Evolutionary conservation across 2,329 filamentous ascomycete species (phyloP).

Genomic region (Fusarium scirpi): DNA sequence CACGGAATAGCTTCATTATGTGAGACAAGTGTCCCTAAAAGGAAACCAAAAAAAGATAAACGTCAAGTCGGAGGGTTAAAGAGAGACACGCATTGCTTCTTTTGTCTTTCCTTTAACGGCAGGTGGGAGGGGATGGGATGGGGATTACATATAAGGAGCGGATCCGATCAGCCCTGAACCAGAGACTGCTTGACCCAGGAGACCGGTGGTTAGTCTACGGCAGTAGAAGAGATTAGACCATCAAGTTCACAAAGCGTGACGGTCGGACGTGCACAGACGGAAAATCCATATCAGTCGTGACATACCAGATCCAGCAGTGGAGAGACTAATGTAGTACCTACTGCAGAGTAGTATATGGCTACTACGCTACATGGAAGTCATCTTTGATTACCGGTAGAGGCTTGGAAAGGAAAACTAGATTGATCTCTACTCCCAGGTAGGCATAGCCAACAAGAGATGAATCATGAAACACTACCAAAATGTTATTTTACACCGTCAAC

Average conservation of each 20-base stretch:
- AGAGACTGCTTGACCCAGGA: background rate
- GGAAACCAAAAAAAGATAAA: too few relatives aligned
- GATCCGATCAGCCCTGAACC: background rate
- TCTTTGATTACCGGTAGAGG: background rate
- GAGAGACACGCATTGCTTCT: background rate
- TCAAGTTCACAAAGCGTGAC: background rate
- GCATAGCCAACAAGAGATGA: background rate
- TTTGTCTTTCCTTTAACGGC: background rate
- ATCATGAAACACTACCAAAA: background rate
- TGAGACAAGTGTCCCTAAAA: too few relatives aligned
- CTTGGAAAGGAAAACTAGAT: background rate
- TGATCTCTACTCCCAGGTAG: background rate
- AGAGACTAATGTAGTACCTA: background rate
- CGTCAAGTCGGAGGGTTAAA: background rate
- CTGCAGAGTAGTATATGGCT: too few relatives aligned
- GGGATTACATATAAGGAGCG: too few relatives aligned
- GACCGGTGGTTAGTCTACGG: too few relatives aligned
- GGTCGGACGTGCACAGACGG: constrained; percentile 4
- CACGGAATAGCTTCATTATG: background rate
- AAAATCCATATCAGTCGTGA: background rate
- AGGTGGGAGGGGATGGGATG: background rate
- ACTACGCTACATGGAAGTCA: too few relatives aligned
- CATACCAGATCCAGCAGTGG: background rate
- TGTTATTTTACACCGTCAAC: too few relatives aligned
- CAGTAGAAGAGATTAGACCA: too few relatives aligned